Evolutionary conservation across 768 basidiomycete species (phyloP), one percentile per base, ranked within the genome.

Genomic region (Tylopilus sp.): DNA sequence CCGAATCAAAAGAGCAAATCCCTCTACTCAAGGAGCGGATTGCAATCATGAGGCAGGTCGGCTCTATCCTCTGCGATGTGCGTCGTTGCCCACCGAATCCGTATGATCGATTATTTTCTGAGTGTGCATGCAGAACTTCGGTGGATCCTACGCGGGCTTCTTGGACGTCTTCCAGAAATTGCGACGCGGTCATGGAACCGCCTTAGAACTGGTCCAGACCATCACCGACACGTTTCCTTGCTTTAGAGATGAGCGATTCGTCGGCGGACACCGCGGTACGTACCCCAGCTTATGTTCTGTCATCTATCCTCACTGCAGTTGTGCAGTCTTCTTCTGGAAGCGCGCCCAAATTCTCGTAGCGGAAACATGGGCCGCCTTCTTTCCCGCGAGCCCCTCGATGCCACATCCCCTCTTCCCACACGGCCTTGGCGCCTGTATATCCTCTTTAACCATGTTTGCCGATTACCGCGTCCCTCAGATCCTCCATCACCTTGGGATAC

Each of bases 391-490:
- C 3, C 52, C 55, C 71, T 11, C 69, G 7, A 50, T 65, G 7
- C 59, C 73, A 0, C 91, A 94, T 65, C 91, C 91, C 3, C 71
- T 93, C 39, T 90, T 94, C 69, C 85, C 86, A 3, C 72, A 76
- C 15, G 47, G 59, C 7, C 64, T 64, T 10, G 85, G 84, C 5
- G 72, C 84, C 18, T 74, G 75, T 33, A 88, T 93, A 54, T 75
- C 79, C 44, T 71, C 83, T 44, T 78, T 95, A 11, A 93, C 92
- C 20, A 95, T 94, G 93, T 95, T 95, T 67, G 90, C 93, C 5
- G 92, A 95, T 72, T 93, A 94, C 63, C 82, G 91, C 38, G 88
- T 95, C 6, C 92, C 92, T 2, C 93, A 95, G 64, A 89, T 95
- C 51, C 71, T 95, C 25, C 88, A 95, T 69, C 91, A 91, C 62